Conservation (phyloP, 768 basidiomycete species). For the Tricholoma sp. region DNA sequence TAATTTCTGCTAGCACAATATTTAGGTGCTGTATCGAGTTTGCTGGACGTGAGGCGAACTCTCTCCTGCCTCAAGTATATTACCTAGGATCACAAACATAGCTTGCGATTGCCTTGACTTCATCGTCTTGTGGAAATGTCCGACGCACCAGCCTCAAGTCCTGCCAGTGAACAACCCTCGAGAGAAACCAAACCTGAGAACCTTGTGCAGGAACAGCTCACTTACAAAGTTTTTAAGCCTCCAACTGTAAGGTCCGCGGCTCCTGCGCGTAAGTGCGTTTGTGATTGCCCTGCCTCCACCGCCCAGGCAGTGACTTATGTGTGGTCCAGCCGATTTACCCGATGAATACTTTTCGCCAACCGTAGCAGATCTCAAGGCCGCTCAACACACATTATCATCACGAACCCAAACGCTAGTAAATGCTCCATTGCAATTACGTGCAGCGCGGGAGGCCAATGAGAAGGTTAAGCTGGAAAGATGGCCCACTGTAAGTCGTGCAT, state of each 20-base stretch:
- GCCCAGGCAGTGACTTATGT: not conserved
- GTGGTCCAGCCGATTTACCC: conserved; percentile 43
- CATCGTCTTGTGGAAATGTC: conserved; percentile 9
- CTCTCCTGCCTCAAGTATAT: conserved; percentile 14
- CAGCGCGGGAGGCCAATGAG: conserved; percentile 55
- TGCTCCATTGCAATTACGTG: conserved; percentile 65
- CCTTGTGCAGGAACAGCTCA: conserved; percentile 1
- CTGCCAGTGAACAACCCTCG: conserved; percentile 5
- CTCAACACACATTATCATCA: conserved; percentile 57
- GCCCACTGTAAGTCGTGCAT: conserved; percentile 52
- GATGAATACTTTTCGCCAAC: conserved; percentile 76
- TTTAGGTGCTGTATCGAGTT: conserved; percentile 5
- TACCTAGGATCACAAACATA: conserved; percentile 16
- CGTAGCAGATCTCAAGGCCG: conserved; percentile 60
- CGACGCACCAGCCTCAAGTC: conserved; percentile 6
- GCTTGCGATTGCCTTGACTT: conserved; percentile 1
- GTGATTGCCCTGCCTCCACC: not conserved
- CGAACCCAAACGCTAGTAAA: conserved; percentile 59
- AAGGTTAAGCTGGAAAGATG: conserved; percentile 60
- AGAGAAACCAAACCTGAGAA: conserved; percentile 4
- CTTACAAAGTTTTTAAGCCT: conserved; percentile 49
- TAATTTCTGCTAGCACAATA: conserved; percentile 16
- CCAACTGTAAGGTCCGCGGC: conserved; percentile 23
- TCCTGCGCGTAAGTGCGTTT: conserved; percentile 28
- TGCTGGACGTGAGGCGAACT: conserved; percentile 26